phyloP scores from a whole-genome alignment of 805 yeast genomes.

The Kluyveromyces nonfermentans region DNA sequence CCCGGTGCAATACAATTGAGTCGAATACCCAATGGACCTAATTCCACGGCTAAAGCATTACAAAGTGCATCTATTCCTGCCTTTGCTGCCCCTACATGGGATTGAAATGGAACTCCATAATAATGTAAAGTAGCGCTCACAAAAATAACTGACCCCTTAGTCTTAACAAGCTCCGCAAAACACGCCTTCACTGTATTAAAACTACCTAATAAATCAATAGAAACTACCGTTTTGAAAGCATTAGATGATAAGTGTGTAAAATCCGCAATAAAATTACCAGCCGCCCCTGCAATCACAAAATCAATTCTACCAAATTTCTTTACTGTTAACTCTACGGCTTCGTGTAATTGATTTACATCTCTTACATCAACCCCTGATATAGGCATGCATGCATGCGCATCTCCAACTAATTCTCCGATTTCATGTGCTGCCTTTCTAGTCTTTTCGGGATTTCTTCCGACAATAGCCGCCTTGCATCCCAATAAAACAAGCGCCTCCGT shows the following conservation, averaged over 20 bases:
- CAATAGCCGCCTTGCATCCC: constrained; percentile 80
- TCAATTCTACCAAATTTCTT: constrained; percentile 68
- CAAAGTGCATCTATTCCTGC: constrained; percentile 90
- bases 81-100: constrained; percentile 91
- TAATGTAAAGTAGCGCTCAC: constrained; percentile 88
- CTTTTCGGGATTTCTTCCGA: constrained; percentile 66
- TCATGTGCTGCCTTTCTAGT: constrained; percentile 63
- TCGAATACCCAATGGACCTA: constrained; percentile 83
- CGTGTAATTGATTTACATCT: constrained; percentile 44
- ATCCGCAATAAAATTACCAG: constrained; percentile 84
- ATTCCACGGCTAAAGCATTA: constrained; percentile 77
- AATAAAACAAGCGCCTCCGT: constrained; percentile 72
- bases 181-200: constrained; percentile 84
- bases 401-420: constrained; percentile 45
- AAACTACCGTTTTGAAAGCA: constrained; percentile 81
- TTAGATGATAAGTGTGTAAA: constrained; percentile 70
- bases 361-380: constrained; percentile 74
- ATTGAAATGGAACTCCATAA: constrained; percentile 79
- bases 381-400: constrained; percentile 56
- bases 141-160: constrained; percentile 65
- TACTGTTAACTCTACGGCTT: constrained; percentile 61
- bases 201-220: constrained; percentile 81
- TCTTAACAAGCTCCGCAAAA: constrained; percentile 50
- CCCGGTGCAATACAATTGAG: constrained; percentile 90
- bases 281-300: constrained; percentile 89